Base-by-base conservation (phyloP, 495 filamentous ascomycete species). In the Neurospora sp. region DNA sequence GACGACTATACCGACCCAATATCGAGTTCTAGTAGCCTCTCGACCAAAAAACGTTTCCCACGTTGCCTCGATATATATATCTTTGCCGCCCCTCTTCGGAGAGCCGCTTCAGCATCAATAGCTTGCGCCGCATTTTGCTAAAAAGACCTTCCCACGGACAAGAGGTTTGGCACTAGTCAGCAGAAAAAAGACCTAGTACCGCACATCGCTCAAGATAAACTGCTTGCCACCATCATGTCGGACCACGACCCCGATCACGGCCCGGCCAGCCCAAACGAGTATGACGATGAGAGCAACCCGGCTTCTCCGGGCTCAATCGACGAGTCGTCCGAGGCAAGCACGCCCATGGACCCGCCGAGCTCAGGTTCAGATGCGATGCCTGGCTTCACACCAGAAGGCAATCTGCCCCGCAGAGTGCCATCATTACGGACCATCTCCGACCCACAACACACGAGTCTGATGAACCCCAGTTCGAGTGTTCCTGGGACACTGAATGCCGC, bases 401-500 rank as follows among this genome's bases (percentile, higher is more conserved):
- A 83, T 7, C 40, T 45, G 22, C 81, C 82, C 18, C 83, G 82
- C 73, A 81, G 87, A 76, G 76, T 89, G 59, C 86, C 87, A 40
- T 88, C 87, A 5, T 74, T 90, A 41, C 84, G 87, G 72, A 85
- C 87, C 8, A 80, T 88, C 31, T 87, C 86, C 71, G 90, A 91
- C 71, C 81, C 84, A 3, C 86, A 87, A 38, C 78, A 81, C 35
- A 72, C 79, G 2, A 80, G 81, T 8, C 83, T 83, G 59, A 92
- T 96, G 86, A 91, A 86, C 71, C 81, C 91, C 3, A 92, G 91
- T 22, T 95, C 94, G 22, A 93, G 90, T 69, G 92, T 92, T 70
- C 81, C 96, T 39, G 94, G 92, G n/a, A 88, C 90, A 44, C 79
- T 97, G 75, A 94, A 92, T 78, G 93, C 91, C 69, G 81, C 77